A percentile compares a stretch with the other conserved stretches of the same genome.
Conservation (phyloP, 495 filamentous ascomycete genomes). For the Penicillium salamii region DNA sequence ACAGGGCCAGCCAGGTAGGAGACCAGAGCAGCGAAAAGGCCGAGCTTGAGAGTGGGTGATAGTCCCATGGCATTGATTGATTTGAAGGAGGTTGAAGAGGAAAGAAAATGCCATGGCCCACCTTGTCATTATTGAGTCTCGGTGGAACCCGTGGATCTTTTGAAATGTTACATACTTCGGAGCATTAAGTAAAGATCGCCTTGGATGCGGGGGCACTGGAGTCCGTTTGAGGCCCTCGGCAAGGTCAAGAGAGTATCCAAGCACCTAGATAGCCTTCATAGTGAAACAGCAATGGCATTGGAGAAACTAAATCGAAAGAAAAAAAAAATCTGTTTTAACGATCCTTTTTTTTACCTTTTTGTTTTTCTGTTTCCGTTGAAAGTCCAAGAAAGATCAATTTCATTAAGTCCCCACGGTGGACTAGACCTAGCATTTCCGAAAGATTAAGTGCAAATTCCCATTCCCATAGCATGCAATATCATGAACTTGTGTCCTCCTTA, state of each 20-base stretch:
- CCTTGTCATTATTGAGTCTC: neutral
- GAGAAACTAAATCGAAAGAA: neutral
- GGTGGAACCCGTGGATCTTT: neutral
- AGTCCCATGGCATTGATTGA: constrained; percentile 20
- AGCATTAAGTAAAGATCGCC: neutral
- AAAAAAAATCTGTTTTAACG: too few relatives aligned
- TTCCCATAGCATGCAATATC: constrained; percentile 13
- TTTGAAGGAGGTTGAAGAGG: neutral
- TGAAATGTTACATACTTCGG: too few relatives aligned
- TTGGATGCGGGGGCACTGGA: neutral
- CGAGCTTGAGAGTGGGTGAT: constrained; percentile 22
- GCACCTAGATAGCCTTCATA: too few relatives aligned
- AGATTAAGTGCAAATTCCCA: constrained; percentile 25
- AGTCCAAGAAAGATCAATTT: constrained; percentile 5
- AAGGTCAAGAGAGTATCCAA: too few relatives aligned
- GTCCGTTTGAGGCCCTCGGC: too few relatives aligned
- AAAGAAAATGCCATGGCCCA: neutral
- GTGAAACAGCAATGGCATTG: constrained; percentile 4
- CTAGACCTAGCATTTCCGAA: constrained; percentile 14
- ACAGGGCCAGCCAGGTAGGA: constrained; percentile 32
- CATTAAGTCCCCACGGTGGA: constrained; percentile 3
- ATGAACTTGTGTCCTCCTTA: constrained; percentile 3
- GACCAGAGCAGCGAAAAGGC: constrained; percentile 32
- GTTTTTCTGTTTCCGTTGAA: constrained; percentile 10
- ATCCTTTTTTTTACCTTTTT: too few relatives aligned